Base-by-base conservation (phyloP, 169 alveolate species). In the Plasmodium ovale region DNA sequence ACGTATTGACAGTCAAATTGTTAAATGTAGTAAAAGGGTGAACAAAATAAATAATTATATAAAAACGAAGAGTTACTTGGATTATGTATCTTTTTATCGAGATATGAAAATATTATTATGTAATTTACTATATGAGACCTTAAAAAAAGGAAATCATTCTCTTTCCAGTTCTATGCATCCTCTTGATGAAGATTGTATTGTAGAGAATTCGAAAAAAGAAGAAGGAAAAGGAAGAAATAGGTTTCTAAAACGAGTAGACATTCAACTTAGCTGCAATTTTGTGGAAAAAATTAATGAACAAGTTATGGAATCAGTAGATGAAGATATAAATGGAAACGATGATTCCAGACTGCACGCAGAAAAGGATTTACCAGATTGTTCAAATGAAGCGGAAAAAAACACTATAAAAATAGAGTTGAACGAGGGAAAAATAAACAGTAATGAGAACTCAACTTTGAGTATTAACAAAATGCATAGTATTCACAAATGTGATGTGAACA, bases 21-120 rank as follows among this genome's bases (percentile, higher is more conserved):
- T 77, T 53, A 77, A 77, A 51, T 77, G 62, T 47, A 77, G 62
- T 62, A 77, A 77, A 77, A 77, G 25, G 71, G 56, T 77, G 25
- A 77, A 51, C 33, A 77, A 77, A 77, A 77, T 77, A 2, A 77
- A 77, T 77, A 49, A 67, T 35, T 77, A 60, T 21, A 44, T 77
- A 27, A 77, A 77, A 53, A 60, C 16, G 21, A 44, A 27, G 4
- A 37, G 33, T 27, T 62, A 77, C 37, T n/a, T 77, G n/a, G 88
- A 77, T 47, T 35, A 47, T 60, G 64, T 60, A 68, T 23, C 77
- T 60, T 77, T 77, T 77, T 62, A 77, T 54, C 59, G 62, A 62
- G 88, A 77, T 12, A 27, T 77, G 44, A 77, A 77, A 62, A 27
- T 1, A 16, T 21, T 31, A 42, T 44, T 77, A 53, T 19, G 31